Base-by-base conservation (phyloP, 257 asterid species). In the Buddleja alternifolia region DNA sequence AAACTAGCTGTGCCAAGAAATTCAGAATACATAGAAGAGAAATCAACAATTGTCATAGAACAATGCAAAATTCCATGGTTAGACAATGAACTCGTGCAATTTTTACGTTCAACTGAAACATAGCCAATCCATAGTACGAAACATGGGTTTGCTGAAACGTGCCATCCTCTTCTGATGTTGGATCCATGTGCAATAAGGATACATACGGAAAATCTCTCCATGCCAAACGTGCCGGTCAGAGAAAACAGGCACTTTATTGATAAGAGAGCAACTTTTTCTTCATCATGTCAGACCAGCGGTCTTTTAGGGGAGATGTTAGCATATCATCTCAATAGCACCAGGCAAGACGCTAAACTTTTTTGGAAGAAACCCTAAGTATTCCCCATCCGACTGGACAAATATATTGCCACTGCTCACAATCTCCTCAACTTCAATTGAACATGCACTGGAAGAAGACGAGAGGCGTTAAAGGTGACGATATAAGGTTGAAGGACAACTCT, bases 341-440 rank as follows among this genome's bases (percentile, higher is more conserved):
- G 95, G 88, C 46, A 92, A 78, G 66, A 81, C 81, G 54, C 71
- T 74, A 63, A 92, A 82, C 79, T 86, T 87, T 76, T 77, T 83
- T 1, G 98, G 98, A 60, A 92, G 92, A 70, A 81, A 87, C 63
- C 94, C 98, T 68, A 92, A 77, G 80, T 79, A 72, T 75, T 92
- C 98, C 52, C 98, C 98, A 73, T 92, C 98, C 2, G 98, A 89
- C 80, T 92, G 96, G 67, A 92, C 95, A 57, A 80, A 87, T 32
- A 92, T 76, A 59, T 78, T 78, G 48, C 75, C 65, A 51, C 79
- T 81, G 67, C 79, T 75, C 21, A 36, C 80, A 45, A 84, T 78
- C 79, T 85, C 92, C 72, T 84, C 94, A n/a, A 92, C 83, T 83
- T 89, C 96, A 29, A 92, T 82, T 9, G 87, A 80, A 24, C 67